Evolutionary conservation across 176 grass and related monocot genomes (phyloP).

Genomic region (Carex pumila): DNA sequence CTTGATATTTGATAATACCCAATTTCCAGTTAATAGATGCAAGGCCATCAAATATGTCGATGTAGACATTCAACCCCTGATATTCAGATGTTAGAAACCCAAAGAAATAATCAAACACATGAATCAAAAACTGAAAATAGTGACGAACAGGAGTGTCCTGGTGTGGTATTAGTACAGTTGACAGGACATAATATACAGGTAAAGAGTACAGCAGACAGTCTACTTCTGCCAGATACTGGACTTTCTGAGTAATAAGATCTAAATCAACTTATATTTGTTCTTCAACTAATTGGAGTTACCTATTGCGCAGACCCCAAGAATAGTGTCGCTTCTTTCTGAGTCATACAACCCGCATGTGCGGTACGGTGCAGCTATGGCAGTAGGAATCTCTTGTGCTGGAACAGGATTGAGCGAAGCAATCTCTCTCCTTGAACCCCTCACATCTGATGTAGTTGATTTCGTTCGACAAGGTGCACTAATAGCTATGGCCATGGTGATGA

Average conservation of each 20-base stretch:
- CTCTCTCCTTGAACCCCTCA: constrained; percentile 97
- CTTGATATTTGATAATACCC: not conserved
- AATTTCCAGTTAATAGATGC: not conserved
- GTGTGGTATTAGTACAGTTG: not conserved
- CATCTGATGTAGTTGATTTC: constrained; percentile 97
- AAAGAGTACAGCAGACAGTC: not conserved
- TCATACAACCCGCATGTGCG: constrained; percentile 99
- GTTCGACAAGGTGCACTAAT: constrained; percentile 96
- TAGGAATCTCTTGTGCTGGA: constrained; percentile 94
- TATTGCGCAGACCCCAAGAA: constrained; percentile 82
- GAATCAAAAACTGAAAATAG: not conserved
- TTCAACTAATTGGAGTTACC: not conserved
- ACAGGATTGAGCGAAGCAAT: constrained; percentile 93
- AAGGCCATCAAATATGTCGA: not conserved
- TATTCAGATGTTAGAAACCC: not conserved
- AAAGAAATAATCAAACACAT: not conserved
- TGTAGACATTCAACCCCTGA: not conserved
- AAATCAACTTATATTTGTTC: not conserved
- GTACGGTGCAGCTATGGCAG: constrained; percentile 97
- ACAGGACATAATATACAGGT: not conserved
- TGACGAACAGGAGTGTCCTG: not conserved
- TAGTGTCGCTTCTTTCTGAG: constrained; percentile 92
- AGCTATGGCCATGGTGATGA: constrained; percentile 99
- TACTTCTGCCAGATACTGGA: not conserved
- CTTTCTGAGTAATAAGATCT: not conserved